phyloP scores from a whole-genome alignment of 169 alveolate species.

The Eimeria maxima region DNA sequence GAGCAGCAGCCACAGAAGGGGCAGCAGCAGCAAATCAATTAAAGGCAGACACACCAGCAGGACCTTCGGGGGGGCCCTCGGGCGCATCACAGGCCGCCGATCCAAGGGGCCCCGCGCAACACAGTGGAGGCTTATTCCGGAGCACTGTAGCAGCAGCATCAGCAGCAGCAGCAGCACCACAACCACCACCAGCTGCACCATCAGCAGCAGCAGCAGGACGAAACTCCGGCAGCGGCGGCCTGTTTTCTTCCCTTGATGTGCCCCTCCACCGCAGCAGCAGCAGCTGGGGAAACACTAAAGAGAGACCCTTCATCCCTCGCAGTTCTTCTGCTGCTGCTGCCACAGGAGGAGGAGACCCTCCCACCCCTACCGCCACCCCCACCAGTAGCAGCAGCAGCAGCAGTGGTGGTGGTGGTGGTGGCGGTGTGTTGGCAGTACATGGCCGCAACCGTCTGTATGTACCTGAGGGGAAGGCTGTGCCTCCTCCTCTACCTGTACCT shows the following conservation, averaged over 20 bases:
- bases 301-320: background rate
- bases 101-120: background rate
- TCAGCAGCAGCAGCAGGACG: conserved; percentile 3
- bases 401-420: background rate
- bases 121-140: background rate
- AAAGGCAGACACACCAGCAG: too few relatives aligned
- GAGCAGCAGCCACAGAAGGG: background rate
- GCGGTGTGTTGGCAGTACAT: conserved; percentile 47
- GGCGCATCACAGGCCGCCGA: background rate
- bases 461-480: conserved; percentile 72
- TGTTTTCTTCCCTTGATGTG: background rate
- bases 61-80: too few relatives aligned
- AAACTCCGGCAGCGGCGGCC: background rate
- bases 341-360: too few relatives aligned
- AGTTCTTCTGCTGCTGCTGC: background rate
- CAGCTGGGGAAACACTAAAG: conserved; percentile 26
- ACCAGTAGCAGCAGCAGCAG: conserved; percentile 20
- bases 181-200: too few relatives aligned
- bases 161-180: background rate
- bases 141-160: background rate
- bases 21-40: background rate
- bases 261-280: conserved; percentile 5
- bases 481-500: conserved; percentile 72
- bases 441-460: conserved; percentile 58
- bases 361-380: background rate